These are phyloP conservation scores for Raphanus sativus DNA, from an alignment of 345 rosid species.

Conservation along the genomic window DNA sequence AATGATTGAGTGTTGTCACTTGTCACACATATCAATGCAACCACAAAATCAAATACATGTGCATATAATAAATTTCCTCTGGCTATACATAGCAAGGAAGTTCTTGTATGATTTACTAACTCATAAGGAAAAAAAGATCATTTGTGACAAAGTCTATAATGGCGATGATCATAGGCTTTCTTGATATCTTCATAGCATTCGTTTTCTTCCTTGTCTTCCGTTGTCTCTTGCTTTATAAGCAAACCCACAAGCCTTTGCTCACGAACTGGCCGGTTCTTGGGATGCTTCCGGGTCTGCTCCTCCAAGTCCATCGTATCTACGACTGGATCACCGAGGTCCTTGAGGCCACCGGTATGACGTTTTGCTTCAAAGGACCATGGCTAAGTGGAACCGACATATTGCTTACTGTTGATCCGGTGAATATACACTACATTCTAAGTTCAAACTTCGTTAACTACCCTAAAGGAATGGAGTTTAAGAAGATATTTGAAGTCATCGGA, in stretches of 20 bases:
- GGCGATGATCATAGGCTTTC: background rate
- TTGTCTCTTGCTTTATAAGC: background rate
- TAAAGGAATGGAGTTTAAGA: background rate
- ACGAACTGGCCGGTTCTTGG: background rate
- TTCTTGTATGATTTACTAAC: background rate
- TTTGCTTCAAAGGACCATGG: background rate
- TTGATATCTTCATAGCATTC: background rate
- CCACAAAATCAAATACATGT: background rate
- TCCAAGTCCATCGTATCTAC: background rate
- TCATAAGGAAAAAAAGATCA: background rate
- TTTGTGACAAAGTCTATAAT: background rate
- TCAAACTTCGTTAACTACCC: background rate
- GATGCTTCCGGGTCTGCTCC: slow-evolving; percentile 4
- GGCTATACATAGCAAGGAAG: background rate
- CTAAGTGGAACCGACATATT: background rate
- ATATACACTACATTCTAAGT: background rate
- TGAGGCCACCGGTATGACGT: background rate
- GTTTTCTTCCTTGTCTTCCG: background rate
- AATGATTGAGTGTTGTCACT: background rate
- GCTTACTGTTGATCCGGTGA: background rate
- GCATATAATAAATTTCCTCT: background rate
- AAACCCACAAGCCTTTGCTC: background rate
- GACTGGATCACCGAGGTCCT: background rate
- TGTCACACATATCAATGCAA: background rate
- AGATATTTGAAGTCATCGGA: background rate